Percentiles rank a stretch among this genome's conserved stretches.
These are phyloP conservation scores for Bocquillonia castaneifolia DNA, from an alignment of 441 rosid species.

Conservation along the genomic window DNA sequence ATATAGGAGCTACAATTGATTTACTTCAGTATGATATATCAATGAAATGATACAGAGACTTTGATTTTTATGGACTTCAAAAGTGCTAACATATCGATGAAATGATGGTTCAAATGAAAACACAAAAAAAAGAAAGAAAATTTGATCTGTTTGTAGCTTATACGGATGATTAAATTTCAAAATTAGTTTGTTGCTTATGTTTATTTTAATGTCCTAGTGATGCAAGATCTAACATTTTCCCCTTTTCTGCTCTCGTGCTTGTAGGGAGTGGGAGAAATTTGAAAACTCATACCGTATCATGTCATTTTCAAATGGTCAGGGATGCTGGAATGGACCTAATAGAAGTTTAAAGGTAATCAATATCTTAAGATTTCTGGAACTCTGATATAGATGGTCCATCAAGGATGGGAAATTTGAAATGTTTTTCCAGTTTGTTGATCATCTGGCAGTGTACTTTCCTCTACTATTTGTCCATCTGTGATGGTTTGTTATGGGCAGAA, in stretches of 20 bases:
- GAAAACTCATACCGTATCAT: slow-evolving; percentile 59
- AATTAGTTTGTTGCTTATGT: background rate
- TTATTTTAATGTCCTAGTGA: background rate
- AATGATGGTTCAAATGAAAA: background rate
- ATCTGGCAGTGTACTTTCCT: background rate
- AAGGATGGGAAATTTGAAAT: background rate
- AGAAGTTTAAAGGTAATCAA: slow-evolving; percentile 68
- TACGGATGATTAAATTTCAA: background rate
- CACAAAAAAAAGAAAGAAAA: background rate
- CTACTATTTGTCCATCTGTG: background rate
- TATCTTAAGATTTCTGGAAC: background rate
- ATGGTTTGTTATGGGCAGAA: background rate
- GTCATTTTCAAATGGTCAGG: slow-evolving; percentile 73
- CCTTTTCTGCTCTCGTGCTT: slow-evolving; percentile 3
- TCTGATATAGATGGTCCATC: background rate
- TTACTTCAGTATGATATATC: background rate
- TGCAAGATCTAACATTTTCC: background rate
- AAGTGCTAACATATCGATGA: background rate
- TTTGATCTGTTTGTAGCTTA: background rate
- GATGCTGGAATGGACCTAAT: slow-evolving; percentile 94
- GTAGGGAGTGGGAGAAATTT: slow-evolving; percentile 80
- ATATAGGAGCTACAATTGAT: background rate
- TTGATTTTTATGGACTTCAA: background rate
- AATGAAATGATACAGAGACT: background rate
- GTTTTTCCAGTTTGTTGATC: background rate